These are phyloP conservation scores for Cicer bijugum DNA, from an alignment of 306 rosid genomes.

Conservation along the genomic window DNA sequence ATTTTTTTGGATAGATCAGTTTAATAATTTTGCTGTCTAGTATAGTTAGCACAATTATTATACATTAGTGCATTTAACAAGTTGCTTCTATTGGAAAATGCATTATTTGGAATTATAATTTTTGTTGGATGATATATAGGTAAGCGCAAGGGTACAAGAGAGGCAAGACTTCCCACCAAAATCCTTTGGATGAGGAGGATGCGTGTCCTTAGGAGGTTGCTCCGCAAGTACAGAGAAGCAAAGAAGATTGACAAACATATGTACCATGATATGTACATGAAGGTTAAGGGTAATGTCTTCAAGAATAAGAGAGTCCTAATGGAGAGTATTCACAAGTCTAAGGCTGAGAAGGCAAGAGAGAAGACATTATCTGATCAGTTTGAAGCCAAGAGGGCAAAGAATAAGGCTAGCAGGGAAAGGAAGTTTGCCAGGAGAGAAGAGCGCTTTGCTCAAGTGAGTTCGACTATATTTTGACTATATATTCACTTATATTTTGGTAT, in stretches of 20 bases:
- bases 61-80: neutral
- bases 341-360: constrained; percentile 98
- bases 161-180: constrained; percentile 94
- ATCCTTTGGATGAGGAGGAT: constrained; percentile 96
- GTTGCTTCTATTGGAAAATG: neutral
- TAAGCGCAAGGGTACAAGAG: constrained; percentile 94
- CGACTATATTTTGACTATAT: neutral
- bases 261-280: constrained; percentile 99
- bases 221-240: constrained; percentile 87
- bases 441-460: constrained; percentile 80
- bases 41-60: neutral
- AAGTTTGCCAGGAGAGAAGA: constrained; percentile 83
- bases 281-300: constrained; percentile 95
- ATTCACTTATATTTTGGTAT: neutral
- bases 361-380: constrained; percentile 91
- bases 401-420: constrained; percentile 93
- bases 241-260: constrained; percentile 94
- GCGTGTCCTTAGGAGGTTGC: constrained; percentile 92
- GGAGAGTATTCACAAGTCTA: constrained; percentile 98
- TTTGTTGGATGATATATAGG: constrained; percentile 47
- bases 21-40: too few species aligned
- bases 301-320: constrained; percentile 93
- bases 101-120: neutral
- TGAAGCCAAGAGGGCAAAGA: constrained; percentile 93
- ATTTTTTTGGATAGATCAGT: too few species aligned